Conservation (phyloP, 2,329 filamentous ascomycete genomes). For the Scopulariopsis brevicaulis region DNA sequence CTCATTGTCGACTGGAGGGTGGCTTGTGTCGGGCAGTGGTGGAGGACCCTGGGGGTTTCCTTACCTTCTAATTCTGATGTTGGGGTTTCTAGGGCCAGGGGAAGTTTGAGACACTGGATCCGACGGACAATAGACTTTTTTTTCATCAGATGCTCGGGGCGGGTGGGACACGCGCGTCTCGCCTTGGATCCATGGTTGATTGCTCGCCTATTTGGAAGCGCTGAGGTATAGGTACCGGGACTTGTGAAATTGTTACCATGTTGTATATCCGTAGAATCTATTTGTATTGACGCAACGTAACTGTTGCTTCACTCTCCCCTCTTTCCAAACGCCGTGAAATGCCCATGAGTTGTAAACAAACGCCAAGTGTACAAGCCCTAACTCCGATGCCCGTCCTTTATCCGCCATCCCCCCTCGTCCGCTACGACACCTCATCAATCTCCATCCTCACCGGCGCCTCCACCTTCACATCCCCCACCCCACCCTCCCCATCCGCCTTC, state of each 20-base stretch:
- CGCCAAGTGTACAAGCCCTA: not conserved
- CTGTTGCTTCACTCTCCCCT: not conserved
- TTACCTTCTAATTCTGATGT: no score
- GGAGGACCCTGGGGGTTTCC: no score
- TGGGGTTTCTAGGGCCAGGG: no score
- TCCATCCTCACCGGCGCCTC: constrained; percentile 10
- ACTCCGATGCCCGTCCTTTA: not conserved
- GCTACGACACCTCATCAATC: constrained; percentile 2
- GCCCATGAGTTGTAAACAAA: not conserved
- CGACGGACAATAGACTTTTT: no score
- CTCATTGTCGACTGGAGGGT: no score
- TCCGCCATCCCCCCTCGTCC: not conserved
- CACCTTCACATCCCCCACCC: constrained; percentile 15
- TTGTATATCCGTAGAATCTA: not conserved
- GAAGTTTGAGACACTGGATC: no score
- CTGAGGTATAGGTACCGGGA: not conserved
- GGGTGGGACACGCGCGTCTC: no score
- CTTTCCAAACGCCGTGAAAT: not conserved
- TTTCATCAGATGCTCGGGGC: no score
- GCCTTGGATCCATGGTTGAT: not conserved
- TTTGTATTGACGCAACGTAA: not conserved
- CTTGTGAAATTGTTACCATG: not conserved
- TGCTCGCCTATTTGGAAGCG: not conserved
- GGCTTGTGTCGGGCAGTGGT: no score
- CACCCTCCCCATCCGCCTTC: constrained; percentile 24